Base-by-base conservation (phyloP, 202 grass and related monocot genomes). In the Digitaria exilis region DNA sequence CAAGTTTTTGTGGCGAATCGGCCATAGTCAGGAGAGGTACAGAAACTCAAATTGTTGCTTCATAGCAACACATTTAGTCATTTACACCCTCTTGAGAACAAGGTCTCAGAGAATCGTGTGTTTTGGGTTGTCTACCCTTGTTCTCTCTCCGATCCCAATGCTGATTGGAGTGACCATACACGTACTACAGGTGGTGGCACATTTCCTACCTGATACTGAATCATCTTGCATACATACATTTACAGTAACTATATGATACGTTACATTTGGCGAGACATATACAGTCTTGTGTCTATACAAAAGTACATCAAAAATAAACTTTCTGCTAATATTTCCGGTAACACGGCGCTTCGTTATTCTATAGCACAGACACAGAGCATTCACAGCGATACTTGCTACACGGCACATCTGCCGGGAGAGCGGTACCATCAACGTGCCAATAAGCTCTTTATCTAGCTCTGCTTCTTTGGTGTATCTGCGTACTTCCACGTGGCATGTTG, bases 381-480 rank as follows among this genome's bases (percentile, higher is more conserved):
- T 84, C 82, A 39, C 28, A 78, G 24, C 58, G 28, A 37, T 34
- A 58, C 37, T 57, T n/a, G 21, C 29, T 19, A 68, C 31, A 32
- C 12, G 43, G 81, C 26, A 50, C 63, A 69, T 6, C 2, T 70
- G 21, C 37, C 59, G 2, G 39, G 50, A 61, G 13, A 69, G 26
- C n/a, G 29, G 10, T 28, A 60, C 22, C 7, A 9, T 9, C 30
- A n/a, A 7, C 0, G 3, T 69, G 72, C 83, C 37, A 39, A 39
- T 80, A 52, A 52, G 55, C 14, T 59, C 24, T 59, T 59, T 73
- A 77, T 85, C 83, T 71, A 70, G 37, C 25, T 68, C 44, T 75
- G 51, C 19, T 84, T 88, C 61, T 29, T 88, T 31, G 88, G 90
- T 29, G 91, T 96, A 84, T 93, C 77, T 52, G 94, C 86, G 26